Evolutionary conservation across 2,329 filamentous ascomycete species (phyloP).

Genomic region (Fusarium ramigenum): DNA sequence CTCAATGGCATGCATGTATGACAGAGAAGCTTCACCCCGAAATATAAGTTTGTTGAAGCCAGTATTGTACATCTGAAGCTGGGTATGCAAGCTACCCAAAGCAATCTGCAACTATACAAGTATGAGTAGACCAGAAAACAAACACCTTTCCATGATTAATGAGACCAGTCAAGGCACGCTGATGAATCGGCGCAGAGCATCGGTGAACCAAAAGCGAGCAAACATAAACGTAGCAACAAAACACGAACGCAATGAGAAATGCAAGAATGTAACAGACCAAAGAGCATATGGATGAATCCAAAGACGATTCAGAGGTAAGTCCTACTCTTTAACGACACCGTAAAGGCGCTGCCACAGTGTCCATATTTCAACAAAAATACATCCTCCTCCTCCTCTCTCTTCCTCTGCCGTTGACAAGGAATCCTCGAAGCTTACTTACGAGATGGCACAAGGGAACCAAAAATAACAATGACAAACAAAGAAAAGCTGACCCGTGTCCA

Average conservation of each 20-base stretch:
- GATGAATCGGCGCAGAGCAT: constrained; percentile 2
- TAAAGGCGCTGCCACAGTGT: constrained; percentile 17
- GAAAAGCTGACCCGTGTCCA: constrained; percentile 15
- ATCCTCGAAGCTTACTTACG: background rate
- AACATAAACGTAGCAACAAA: background rate
- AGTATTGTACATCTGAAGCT: constrained; percentile 22
- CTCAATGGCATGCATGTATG: background rate
- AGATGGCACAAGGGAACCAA: constrained; percentile 2
- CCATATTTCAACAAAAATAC: constrained; percentile 29
- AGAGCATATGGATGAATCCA: background rate
- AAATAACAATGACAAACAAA: constrained; percentile 9
- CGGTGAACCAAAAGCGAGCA: background rate
- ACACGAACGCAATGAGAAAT: background rate
- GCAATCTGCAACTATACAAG: constrained; percentile 8
- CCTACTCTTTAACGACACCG: constrained; percentile 25
- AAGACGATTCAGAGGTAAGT: constrained; percentile 4
- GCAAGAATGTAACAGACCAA: background rate
- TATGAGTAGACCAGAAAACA: constrained; percentile 16
- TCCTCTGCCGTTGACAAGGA: background rate
- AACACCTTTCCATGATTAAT: constrained; percentile 26
- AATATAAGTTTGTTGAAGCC: constrained; percentile 10
- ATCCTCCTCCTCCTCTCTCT: background rate
- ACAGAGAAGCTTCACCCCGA: background rate
- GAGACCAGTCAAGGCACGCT: constrained; percentile 4
- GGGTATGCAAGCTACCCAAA: constrained; percentile 6